Conservation (phyloP, 768 basidiomycete genomes). For the Auriculariales sp. region DNA sequence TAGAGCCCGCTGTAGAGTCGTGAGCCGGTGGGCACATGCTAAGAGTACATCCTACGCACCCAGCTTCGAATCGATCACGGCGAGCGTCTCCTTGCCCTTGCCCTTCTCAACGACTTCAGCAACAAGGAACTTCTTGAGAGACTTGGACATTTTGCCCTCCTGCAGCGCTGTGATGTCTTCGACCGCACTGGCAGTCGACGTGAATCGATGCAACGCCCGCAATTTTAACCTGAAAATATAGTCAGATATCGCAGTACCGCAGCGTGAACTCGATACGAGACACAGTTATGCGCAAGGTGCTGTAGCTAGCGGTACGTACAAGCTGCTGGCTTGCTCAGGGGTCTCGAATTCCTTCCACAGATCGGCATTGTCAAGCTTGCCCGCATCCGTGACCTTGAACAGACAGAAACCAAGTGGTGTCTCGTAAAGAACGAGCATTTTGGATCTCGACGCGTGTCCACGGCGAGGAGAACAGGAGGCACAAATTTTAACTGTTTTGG, state of each 20-base stretch:
- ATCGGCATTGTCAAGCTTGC: conserved; percentile 75
- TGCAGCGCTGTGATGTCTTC: conserved; percentile 92
- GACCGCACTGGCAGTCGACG: conserved; percentile 89
- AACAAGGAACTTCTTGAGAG: conserved; percentile 83
- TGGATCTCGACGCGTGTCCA: conserved; percentile 6
- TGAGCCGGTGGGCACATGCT: not conserved
- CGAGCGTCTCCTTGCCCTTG: conserved; percentile 72
- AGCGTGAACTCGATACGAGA: not conserved
- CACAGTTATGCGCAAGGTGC: conserved; percentile 2
- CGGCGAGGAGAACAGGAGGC: too few species aligned
- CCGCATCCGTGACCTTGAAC: conserved; percentile 85
- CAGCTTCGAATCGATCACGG: conserved; percentile 83
- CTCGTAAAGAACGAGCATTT: conserved; percentile 94
- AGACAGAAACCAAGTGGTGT: conserved; percentile 94
- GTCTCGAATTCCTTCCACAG: conserved; percentile 87
- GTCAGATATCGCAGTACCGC: not conserved
- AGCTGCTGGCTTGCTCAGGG: conserved; percentile 79
- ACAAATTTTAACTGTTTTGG: not conserved
- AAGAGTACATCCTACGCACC: conserved; percentile 33
- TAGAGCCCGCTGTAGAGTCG: conserved; percentile 47
- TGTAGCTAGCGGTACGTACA: conserved; percentile 40
- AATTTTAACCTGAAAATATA: conserved; percentile 58
- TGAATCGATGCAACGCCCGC: conserved; percentile 91
- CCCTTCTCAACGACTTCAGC: conserved; percentile 79
- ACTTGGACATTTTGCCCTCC: conserved; percentile 84